These are phyloP conservation scores for Vicia villosa DNA, from an alignment of 306 rosid genomes.

Conservation along the genomic window DNA sequence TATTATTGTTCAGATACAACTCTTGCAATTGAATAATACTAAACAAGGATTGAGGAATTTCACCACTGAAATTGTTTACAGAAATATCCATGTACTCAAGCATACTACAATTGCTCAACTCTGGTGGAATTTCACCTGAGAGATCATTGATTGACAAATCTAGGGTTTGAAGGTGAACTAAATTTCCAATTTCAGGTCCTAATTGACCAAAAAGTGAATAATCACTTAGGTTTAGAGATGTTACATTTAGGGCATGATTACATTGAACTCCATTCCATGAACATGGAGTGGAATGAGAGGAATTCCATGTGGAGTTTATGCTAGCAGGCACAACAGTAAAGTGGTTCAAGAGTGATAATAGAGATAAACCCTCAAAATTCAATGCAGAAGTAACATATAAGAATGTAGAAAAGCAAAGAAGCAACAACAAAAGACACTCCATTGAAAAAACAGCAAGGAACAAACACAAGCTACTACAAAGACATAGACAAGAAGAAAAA, in stretches of 20 bases:
- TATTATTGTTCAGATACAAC: slow-evolving; percentile 44
- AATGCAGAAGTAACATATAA: slow-evolving; percentile 41
- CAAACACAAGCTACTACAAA: background rate
- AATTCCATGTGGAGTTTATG: slow-evolving; percentile 62
- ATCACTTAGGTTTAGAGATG: slow-evolving; percentile 51
- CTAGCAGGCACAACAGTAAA: slow-evolving; percentile 52
- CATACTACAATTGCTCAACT: slow-evolving; percentile 44
- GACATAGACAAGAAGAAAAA: too few relatives aligned
- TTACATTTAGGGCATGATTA: slow-evolving; percentile 46
- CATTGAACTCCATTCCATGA: slow-evolving; percentile 73
- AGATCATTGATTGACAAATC: slow-evolving; percentile 14
- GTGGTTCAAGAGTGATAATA: slow-evolving; percentile 52
- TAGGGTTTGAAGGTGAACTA: slow-evolving; percentile 33
- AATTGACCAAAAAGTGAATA: slow-evolving; percentile 58
- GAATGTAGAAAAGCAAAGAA: slow-evolving; percentile 43
- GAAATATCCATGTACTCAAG: slow-evolving; percentile 54
- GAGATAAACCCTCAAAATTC: slow-evolving; percentile 61
- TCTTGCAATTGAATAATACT: slow-evolving; percentile 40
- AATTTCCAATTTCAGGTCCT: slow-evolving; percentile 57
- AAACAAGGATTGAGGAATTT: slow-evolving; percentile 57
- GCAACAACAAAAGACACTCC: slow-evolving; percentile 25
- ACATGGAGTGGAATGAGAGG: slow-evolving; percentile 73
- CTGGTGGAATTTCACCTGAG: slow-evolving; percentile 15
- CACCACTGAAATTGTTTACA: slow-evolving; percentile 49
- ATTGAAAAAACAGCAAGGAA: background rate